Evolutionary conservation across 176 grass and related monocot genomes (phyloP).

Genomic region (Carex cristatella): DNA sequence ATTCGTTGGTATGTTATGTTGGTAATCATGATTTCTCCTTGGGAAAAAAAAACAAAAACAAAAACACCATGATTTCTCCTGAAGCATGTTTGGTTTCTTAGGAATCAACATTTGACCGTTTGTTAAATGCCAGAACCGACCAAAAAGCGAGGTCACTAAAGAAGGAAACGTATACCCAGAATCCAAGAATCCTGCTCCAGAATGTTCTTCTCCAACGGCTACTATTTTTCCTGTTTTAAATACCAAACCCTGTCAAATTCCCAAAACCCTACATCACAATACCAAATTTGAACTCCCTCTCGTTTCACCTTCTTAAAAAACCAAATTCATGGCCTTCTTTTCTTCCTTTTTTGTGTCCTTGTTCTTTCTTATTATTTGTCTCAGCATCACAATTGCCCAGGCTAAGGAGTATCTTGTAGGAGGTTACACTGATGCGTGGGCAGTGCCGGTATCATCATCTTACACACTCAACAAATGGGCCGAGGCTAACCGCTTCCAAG

Average conservation of each 20-base stretch:
- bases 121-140: neutral
- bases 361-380: neutral
- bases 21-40: neutral
- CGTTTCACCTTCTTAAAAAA: neutral
- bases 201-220: conserved; percentile 5
- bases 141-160: neutral
- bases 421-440: conserved; percentile 27
- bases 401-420: conserved; percentile 34
- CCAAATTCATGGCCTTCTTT: neutral
- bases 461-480: conserved; percentile 45
- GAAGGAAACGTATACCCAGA: neutral
- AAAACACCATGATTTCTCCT: neutral
- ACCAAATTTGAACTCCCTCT: neutral
- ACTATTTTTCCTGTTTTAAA: neutral
- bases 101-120: neutral
- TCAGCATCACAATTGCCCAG: conserved; percentile 3
- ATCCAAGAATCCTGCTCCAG: neutral
- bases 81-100: neutral
- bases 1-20: neutral
- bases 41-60: neutral
- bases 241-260: neutral
- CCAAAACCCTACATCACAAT: neutral
- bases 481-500: conserved; percentile 33
- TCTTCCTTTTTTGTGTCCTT: neutral
- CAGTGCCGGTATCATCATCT: conserved; percentile 15